Conservation (phyloP, 2,329 filamentous ascomycete species). For the Alternaria arborescens region DNA sequence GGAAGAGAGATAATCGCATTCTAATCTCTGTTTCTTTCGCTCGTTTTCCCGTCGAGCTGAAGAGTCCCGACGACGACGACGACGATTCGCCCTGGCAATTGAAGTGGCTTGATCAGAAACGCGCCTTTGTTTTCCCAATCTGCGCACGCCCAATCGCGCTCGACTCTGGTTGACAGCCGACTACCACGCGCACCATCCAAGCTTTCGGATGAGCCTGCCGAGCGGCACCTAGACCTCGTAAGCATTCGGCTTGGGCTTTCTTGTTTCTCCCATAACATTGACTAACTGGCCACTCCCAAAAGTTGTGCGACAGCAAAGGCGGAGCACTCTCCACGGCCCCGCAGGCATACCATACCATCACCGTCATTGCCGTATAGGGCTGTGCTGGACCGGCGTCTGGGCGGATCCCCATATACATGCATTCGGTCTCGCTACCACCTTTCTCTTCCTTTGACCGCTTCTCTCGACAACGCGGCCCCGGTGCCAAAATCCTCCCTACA, state of each 20-base stretch:
- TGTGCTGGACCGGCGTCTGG: slow-evolving; percentile 58
- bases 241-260: slow-evolving; percentile 10
- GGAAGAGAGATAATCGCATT: slow-evolving; percentile 10
- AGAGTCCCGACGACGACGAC: not conserved
- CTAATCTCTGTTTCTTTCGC: slow-evolving; percentile 8
- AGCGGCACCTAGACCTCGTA: slow-evolving; percentile 10
- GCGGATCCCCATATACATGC: slow-evolving; percentile 59
- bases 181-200: slow-evolving; percentile 10
- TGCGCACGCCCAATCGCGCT: slow-evolving; percentile 1
- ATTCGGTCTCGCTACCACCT: slow-evolving; percentile 37
- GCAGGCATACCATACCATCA: slow-evolving; percentile 6
- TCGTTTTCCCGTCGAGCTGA: not conserved
- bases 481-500: slow-evolving; percentile 35
- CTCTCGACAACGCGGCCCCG: slow-evolving; percentile 31
- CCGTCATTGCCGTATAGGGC: slow-evolving; percentile 32
- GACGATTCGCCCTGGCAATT: not conserved
- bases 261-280: not conserved
- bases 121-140: slow-evolving; percentile 1
- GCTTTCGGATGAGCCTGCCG: slow-evolving; percentile 15
- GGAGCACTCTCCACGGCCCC: slow-evolving; percentile 17
- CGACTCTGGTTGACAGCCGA: slow-evolving; percentile 6
- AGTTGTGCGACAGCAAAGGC: not conserved
- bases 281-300: slow-evolving; percentile 3
- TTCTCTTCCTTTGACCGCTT: slow-evolving; percentile 28
- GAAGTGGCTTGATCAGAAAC: not conserved